phyloP scores from a whole-genome alignment of 257 asterid species.

The Solanum paucissectum region DNA sequence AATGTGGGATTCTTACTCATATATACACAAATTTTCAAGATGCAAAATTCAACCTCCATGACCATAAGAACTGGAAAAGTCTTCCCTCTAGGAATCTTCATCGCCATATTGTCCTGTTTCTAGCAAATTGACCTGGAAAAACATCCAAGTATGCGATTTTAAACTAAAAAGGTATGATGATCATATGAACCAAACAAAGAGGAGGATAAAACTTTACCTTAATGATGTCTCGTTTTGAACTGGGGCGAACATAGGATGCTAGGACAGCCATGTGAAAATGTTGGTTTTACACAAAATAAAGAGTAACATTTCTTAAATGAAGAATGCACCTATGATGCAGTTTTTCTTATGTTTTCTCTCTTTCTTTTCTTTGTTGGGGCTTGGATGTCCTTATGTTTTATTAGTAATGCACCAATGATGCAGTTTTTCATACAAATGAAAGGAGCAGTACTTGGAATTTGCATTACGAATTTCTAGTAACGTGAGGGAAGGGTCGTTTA shows the following conservation, averaged over 20 bases:
- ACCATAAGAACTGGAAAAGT: neutral
- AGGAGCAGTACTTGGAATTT: neutral
- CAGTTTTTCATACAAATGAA: neutral
- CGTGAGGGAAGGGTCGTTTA: neutral
- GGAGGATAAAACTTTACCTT: slow-evolving; percentile 29
- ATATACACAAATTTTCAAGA: neutral
- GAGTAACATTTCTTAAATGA: neutral
- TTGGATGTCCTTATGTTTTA: too few relatives aligned
- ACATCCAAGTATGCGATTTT: neutral
- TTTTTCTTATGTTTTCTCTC: too few relatives aligned
- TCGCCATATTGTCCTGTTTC: slow-evolving; percentile 30
- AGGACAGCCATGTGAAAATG: slow-evolving; percentile 69
- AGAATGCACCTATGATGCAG: neutral
- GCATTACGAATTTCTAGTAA: neutral
- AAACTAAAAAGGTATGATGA: neutral
- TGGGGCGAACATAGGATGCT: slow-evolving; percentile 44
- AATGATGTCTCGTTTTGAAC: slow-evolving; percentile 38
- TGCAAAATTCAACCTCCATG: neutral
- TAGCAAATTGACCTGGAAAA: slow-evolving; percentile 53
- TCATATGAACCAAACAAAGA: neutral
- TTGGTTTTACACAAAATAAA: slow-evolving; percentile 19
- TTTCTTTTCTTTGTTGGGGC: too few relatives aligned
- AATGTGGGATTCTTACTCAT: neutral
- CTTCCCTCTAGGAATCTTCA: neutral
- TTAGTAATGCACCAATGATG: too few relatives aligned